Conservation (phyloP, 2,329 filamentous ascomycete genomes). For the Penicillium sp. region DNA sequence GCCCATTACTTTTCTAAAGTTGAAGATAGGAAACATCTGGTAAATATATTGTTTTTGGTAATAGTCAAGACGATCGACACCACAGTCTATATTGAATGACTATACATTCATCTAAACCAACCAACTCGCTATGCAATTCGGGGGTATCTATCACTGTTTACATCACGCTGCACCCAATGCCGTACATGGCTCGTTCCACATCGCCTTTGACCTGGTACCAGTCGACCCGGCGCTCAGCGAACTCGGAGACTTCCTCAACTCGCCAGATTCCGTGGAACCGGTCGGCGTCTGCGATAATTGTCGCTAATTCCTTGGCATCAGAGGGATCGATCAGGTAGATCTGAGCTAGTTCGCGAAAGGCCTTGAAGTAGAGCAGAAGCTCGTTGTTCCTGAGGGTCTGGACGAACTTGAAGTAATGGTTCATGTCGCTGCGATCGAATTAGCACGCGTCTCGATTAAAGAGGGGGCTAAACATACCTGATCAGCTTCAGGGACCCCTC, state of each 20-base stretch:
- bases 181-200: conserved; percentile 97
- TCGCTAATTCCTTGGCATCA: conserved; percentile 92
- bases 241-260: conserved; percentile 96
- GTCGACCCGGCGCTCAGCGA: conserved; percentile 88
- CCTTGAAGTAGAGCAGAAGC: conserved; percentile 85
- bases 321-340: conserved; percentile 88
- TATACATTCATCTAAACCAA: not conserved
- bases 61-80: not conserved
- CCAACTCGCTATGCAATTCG: conserved; percentile 21
- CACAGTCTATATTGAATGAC: conserved; percentile 11
- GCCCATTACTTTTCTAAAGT: not conserved
- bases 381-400: conserved; percentile 79
- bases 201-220: conserved; percentile 89
- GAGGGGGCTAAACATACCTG: conserved; percentile 47
- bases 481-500: conserved; percentile 91
- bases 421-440: conserved; percentile 72
- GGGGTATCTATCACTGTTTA: conserved; percentile 47
- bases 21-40: not conserved
- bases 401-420: conserved; percentile 85
- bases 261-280: conserved; percentile 90
- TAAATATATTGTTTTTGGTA: not conserved
- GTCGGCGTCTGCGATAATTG: conserved; percentile 88
- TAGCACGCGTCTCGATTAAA: not conserved
- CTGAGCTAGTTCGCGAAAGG: conserved; percentile 87
- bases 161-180: conserved; percentile 85